Base-by-base conservation (phyloP, 192 early-diverging fungal genomes). In the Chytriomyces confervae region DNA sequence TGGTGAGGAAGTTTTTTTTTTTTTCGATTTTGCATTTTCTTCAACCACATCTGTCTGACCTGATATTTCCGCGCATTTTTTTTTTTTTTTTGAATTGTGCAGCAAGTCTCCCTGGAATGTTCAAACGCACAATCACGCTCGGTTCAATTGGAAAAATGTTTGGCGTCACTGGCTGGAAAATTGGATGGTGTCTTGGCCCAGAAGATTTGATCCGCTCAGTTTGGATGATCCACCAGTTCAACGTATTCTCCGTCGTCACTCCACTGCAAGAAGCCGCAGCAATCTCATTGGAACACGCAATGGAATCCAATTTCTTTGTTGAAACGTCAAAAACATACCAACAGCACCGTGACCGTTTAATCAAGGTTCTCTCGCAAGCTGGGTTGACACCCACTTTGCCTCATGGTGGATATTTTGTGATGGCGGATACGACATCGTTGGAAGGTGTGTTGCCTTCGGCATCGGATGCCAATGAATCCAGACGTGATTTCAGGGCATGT, bases 131-230 rank as follows among this genome's bases (percentile, higher is more conserved):
- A 5, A 91, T 98, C 60, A 95, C 95, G n/a, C 90, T 97, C 27
- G 95, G 95, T 10, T 93, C 92, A 50, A 92, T 93, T 11, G 96
- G 97, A 61, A 98, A 98, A 83, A 93, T 94, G 84, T 95, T 96
- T 84, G 97, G 94, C 46, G 92, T 95, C 16, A 98, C 97, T 7
- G 97, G 97, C 45, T 98, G 97, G 97, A 95, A 96, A 72, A 87
- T 98, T 50, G 97, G 97, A 50, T 98, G 97, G 97, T 85, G 90
- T 48, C 87, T 96, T 44, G 95, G 92, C 36, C 92, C 93, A 24
- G 86, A 84, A 18, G 83, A 89, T 18, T 72, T 98, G 50, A 89
- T 94, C 44, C 84, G 92, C 48, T 84, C 93, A 13, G 85, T 91
- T 4, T 91, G 96, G 77, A 85, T 94, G 27, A 95, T 95, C 6